These are phyloP conservation scores for Cladosporium sp. DNA, from an alignment of 2,329 filamentous ascomycete species.

Conservation along the genomic window DNA sequence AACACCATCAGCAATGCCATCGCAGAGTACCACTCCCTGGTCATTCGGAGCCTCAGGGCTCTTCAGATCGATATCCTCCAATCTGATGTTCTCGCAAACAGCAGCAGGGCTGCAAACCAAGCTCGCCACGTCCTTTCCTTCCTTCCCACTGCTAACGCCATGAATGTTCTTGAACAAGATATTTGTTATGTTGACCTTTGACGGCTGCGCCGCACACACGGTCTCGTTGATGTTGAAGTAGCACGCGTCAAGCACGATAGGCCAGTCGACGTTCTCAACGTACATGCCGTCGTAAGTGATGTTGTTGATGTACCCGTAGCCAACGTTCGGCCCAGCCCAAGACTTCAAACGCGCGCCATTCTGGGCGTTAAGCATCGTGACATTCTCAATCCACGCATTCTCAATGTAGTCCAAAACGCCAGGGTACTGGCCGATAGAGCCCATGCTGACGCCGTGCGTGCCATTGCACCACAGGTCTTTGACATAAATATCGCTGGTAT, in stretches of 20 bases:
- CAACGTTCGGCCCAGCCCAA: constrained; percentile 56
- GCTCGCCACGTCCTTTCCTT: constrained; percentile 52
- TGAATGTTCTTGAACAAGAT: constrained; percentile 57
- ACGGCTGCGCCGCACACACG: constrained; percentile 52
- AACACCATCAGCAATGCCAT: constrained; percentile 42
- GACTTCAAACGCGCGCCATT: constrained; percentile 49
- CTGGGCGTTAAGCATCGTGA: constrained; percentile 41
- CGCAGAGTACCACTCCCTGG: constrained; percentile 45
- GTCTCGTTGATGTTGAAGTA: constrained; percentile 56
- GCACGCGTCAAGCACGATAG: constrained; percentile 58
- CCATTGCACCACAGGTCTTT: constrained; percentile 52
- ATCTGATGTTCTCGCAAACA: constrained; percentile 53
- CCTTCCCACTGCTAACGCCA: constrained; percentile 54
- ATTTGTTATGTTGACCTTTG: constrained; percentile 56
- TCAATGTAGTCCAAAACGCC: constrained; percentile 48
- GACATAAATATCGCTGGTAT: constrained; percentile 55
- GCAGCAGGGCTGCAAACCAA: constrained; percentile 56
- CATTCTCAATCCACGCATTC: constrained; percentile 46
- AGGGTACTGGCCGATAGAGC: constrained; percentile 49
- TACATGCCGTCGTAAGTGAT: constrained; percentile 55
- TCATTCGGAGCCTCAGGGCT: constrained; percentile 41
- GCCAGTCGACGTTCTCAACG: constrained; percentile 55
- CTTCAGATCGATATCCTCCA: constrained; percentile 53
- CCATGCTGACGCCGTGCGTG: constrained; percentile 48
- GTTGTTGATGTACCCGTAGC: constrained; percentile 59